A percentile compares a stretch with the other conserved stretches of the same genome.
Evolutionary conservation across 208 protist species (phyloP).

Genomic region (Spongospora subterranea): DNA sequence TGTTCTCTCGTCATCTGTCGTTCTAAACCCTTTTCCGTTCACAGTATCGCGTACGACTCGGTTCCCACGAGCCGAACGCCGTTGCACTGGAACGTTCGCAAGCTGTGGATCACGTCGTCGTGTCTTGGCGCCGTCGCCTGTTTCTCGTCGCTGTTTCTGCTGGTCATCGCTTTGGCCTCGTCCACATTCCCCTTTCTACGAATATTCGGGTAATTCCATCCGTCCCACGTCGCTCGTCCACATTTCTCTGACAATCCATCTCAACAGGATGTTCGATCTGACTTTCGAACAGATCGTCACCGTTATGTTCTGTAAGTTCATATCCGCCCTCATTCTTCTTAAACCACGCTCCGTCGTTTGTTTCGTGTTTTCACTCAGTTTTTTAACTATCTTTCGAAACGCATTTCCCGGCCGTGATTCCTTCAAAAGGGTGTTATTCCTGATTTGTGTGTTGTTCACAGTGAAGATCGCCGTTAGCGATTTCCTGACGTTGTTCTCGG

Average conservation of each 20-base stretch:
- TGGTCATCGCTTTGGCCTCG: background rate
- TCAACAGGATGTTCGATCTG: background rate
- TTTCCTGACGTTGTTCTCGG: constrained; percentile 39
- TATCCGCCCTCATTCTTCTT: background rate
- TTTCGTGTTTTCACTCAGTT: too few relatives aligned
- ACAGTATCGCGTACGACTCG: constrained; percentile 30
- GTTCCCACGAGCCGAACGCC: background rate
- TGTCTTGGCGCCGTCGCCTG: constrained; percentile 15
- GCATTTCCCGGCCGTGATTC: too few relatives aligned
- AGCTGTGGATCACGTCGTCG: background rate
- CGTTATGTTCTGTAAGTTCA: constrained; percentile 47
- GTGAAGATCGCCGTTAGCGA: constrained; percentile 45
- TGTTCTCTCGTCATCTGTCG: background rate
- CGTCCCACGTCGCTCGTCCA: too few relatives aligned
- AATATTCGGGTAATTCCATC: too few relatives aligned
- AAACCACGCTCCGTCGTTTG: too few relatives aligned
- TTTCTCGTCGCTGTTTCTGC: background rate
- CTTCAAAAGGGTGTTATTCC: too few relatives aligned
- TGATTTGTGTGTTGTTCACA: background rate
- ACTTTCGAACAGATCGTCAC: constrained; percentile 18
- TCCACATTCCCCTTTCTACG: too few relatives aligned
- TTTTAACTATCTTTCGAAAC: too few relatives aligned
- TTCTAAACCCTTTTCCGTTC: background rate
- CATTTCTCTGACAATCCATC: too few relatives aligned
- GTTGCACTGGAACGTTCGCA: background rate